Base-by-base conservation (phyloP, 768 basidiomycete genomes). In the Collybia mongolica region DNA sequence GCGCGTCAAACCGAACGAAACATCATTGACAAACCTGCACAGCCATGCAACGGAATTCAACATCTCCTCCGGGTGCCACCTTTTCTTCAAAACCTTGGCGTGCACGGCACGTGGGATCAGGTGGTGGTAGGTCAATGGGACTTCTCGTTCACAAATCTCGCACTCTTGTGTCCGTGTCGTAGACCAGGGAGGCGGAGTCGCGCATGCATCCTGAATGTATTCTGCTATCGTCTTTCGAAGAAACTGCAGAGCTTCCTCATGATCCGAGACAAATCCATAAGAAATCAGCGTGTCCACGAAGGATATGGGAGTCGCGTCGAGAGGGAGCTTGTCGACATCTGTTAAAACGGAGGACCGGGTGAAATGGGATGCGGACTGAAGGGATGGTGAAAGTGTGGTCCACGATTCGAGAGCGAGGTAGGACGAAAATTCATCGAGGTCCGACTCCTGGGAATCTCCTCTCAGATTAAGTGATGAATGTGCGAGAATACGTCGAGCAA, bases 31-130 rank as follows among this genome's bases (percentile, higher is more conserved):
- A 59, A 60, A 75, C 76, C 80, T 62, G 59, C 82, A 85, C 19
- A 83, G 65, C 81, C 80, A 84, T 15, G 82, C 82, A 7, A 84
- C 81, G 5, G 77, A 75, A 52, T 80, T 80, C 23, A 83, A 45
- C 73, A 77, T 73, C 28, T 65, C 58, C 58, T 77, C 72, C 0
- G 73, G 62, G 59, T 83, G 81, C 82, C 81, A 82, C 41, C 72
- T 75, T 61, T 74, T 76, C 70, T 81, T 83, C 36, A 77, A 55
- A n/a, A 68, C 80, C 60, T 81, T 83, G 2, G 69, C 65, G 52
- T 85, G 82, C 15, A 65, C 71, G 18, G 75, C 74, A 22, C 77
- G 71, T 1, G 82, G 82, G 39, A 84, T 80, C 24, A 84, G 72
- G 51, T 83, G 81, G 60, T 83, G 81, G 57, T 82, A 84, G 17